Evolutionary conservation across 2,329 filamentous ascomycete species (phyloP), one percentile per base, ranked within the genome.

Genomic region (Ciborinia camelliae): DNA sequence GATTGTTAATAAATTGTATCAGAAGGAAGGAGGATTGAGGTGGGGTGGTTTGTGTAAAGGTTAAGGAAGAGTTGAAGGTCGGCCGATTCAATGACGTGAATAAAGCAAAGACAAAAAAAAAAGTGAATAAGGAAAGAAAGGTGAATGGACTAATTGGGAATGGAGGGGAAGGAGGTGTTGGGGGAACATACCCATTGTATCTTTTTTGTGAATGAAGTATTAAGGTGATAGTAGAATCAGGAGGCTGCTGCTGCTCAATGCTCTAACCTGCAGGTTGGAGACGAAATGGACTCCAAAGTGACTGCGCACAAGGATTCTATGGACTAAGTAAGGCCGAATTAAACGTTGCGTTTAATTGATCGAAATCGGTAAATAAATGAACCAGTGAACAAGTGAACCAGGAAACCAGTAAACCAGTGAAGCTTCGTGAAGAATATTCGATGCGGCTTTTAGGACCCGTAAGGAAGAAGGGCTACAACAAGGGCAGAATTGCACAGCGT

Each of bases 191-290:
- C 63, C 63, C 63, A 64, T 64, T 64, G 63, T 64, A 61, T 37
- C 63, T 60, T 32, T 60, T 32, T 53, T 61, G 55, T 52, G 37
- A 62, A 41, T 61, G 57, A 61, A 62, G 57, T 64, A 61, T 52
- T 64, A 64, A 52, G 48, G 62, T 60, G 62, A 60, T 60, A 52
- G 30, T 64, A 64, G 45, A 51, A 64, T 64, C 54, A 61, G 45
- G 62, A 64, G 62, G 62, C 62, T 59, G 62, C 62, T 64, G 62
- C 54, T 64, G 55, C 62, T 64, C 47, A 64, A 64, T 64, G 62
- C 55, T 61, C 55, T 64, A 64, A 41, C 37, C 62, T 64, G 62
- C 62, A 64, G 54, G 54, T 53, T 64, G 47, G 55, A 61, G 62
- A 61, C 54, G 62, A 64, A 64, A 64, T 64, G 62, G 62, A 60